These are phyloP conservation scores for Hyaloscypha hepaticicola DNA, from an alignment of 495 filamentous ascomycete species.

Conservation along the genomic window DNA sequence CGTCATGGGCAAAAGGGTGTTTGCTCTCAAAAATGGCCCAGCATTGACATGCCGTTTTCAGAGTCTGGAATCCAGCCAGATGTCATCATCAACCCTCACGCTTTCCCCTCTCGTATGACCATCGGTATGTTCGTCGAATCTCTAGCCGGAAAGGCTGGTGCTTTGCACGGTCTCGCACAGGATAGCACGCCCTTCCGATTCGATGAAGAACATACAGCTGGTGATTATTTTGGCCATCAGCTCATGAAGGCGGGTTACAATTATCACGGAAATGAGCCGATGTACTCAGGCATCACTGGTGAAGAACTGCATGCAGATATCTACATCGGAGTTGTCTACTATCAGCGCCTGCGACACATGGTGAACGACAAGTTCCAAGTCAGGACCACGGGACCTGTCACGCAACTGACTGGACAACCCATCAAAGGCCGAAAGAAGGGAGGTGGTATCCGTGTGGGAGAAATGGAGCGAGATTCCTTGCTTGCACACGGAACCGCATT, in stretches of 20 bases:
- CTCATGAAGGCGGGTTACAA: constrained; percentile 93
- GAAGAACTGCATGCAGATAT: constrained; percentile 93
- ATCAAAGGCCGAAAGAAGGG: constrained; percentile 95
- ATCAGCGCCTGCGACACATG: constrained; percentile 97
- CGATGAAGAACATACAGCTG: constrained; percentile 86
- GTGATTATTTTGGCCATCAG: constrained; percentile 94
- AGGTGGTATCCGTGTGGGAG: constrained; percentile 96
- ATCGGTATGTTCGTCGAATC: constrained; percentile 99
- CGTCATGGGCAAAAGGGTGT: constrained; percentile 98
- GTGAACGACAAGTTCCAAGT: constrained; percentile 99
- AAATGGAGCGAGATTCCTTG: constrained; percentile 97
- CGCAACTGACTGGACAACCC: constrained; percentile 86
- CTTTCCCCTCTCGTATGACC: constrained; percentile 99
- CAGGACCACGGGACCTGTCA: constrained; percentile 89
- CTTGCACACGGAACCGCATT: constrained; percentile 94
- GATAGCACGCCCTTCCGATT: constrained; percentile 95
- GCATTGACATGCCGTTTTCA: constrained; percentile 93
- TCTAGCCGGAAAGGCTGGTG: constrained; percentile 89
- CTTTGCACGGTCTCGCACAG: constrained; percentile 90
- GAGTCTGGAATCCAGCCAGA: constrained; percentile 97
- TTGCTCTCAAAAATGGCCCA: constrained; percentile 93
- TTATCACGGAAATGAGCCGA: constrained; percentile 96
- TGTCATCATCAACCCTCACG: constrained; percentile 98
- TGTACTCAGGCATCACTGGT: constrained; percentile 95
- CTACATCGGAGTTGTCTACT: constrained; percentile 95